phyloP scores from a whole-genome alignment of 78 protist genomes.

The Dictyostelium discoideum region dicty_2.7 NC_007091.3:2398501-2399000 shows the following conservation, averaged over 20 bases:
- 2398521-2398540: neutral
- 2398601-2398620: slow-evolving; percentile 52
- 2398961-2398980: neutral
- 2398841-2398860: neutral
- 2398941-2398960: neutral
- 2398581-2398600: slow-evolving; percentile 31
- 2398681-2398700: neutral
- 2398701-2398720: slow-evolving; percentile 50
- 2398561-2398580: slow-evolving; percentile 66
- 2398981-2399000: neutral
- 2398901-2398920: neutral
- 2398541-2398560: slow-evolving; percentile 65
- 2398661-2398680: neutral
- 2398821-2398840: neutral
- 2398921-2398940: neutral
- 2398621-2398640: slow-evolving; percentile 17
- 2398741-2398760: slow-evolving; percentile 71
- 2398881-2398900: neutral
- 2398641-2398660: slow-evolving; percentile 70
- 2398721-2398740: slow-evolving; percentile 80
- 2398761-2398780: slow-evolving; percentile 77
- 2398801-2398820: neutral
- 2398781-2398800: slow-evolving; percentile 37
- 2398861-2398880: neutral
- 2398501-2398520: slow-evolving; percentile 15